A percentile compares a stretch with the other conserved stretches of the same genome.
These are phyloP conservation scores for Solanum arcanum DNA, from an alignment of 257 asterid genomes.

Conservation along the genomic window DNA sequence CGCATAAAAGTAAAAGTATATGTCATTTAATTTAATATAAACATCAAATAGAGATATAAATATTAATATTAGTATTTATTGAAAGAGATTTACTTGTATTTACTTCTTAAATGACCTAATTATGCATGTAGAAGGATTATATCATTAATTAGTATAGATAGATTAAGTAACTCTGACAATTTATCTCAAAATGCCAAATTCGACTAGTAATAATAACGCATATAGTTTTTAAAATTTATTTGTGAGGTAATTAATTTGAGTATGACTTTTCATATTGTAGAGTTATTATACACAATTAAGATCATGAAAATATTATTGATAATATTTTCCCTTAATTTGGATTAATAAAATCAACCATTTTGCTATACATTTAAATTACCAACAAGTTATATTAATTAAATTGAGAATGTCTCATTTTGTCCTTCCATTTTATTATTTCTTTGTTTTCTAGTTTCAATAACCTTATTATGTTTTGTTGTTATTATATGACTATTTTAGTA, in stretches of 20 bases:
- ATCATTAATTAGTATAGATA: background rate
- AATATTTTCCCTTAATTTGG: background rate
- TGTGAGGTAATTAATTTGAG: background rate
- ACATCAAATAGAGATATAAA: background rate
- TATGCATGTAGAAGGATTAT: background rate
- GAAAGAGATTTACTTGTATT: background rate
- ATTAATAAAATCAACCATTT: background rate
- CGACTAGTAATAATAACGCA: background rate
- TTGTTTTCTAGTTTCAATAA: background rate
- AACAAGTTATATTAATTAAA: background rate
- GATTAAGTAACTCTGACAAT: background rate
- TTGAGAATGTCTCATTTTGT: background rate
- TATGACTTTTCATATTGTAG: background rate
- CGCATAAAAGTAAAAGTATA: accelerated
- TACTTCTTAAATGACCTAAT: background rate
- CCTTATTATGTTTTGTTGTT: background rate
- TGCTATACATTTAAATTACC: background rate
- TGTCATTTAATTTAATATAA: background rate
- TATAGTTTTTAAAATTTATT: too few species aligned
- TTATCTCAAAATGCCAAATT: background rate
- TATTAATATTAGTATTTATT: background rate
- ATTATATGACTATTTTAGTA: background rate
- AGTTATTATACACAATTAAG: background rate
- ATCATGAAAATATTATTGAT: background rate
- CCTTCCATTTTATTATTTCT: background rate